Evolutionary conservation across 169 alveolate species (phyloP).

Genomic region (Plasmodium knowlesi): DNA sequence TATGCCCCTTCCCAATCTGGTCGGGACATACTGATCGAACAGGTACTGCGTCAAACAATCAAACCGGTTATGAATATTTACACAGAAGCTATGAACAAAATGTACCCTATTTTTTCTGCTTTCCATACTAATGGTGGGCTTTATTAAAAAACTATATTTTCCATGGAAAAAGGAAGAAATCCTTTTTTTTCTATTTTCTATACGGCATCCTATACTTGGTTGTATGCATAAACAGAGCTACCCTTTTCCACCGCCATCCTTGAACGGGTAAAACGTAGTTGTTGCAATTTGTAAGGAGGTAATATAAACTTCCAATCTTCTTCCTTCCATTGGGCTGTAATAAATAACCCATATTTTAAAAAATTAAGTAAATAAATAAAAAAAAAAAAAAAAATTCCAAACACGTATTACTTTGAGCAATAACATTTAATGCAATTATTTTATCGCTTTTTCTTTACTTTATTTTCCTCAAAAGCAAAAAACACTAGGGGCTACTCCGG

Average conservation of each 20-base stretch:
- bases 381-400: not conserved
- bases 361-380: not conserved
- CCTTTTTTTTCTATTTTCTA: not conserved
- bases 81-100: not conserved
- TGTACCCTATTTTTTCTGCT: not conserved
- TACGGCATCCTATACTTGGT: not conserved
- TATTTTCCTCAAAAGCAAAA: not conserved
- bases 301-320: not conserved
- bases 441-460: not conserved
- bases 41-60: not conserved
- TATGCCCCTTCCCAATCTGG: not conserved
- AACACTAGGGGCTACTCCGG: slow-evolving; percentile 94
- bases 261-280: not conserved
- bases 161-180: not conserved
- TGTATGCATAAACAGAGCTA: not conserved
- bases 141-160: not conserved
- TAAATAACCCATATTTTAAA: slow-evolving; percentile 12
- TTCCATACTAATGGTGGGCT: not conserved
- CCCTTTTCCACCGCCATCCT: not conserved
- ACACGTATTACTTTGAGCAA: not conserved
- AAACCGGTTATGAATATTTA: not conserved
- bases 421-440: too few species aligned
- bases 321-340: not conserved
- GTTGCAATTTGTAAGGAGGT: not conserved
- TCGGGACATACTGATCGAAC: not conserved